Base-by-base conservation (phyloP, 2,329 filamentous ascomycete species). In the Zarea fungicola region DNA sequence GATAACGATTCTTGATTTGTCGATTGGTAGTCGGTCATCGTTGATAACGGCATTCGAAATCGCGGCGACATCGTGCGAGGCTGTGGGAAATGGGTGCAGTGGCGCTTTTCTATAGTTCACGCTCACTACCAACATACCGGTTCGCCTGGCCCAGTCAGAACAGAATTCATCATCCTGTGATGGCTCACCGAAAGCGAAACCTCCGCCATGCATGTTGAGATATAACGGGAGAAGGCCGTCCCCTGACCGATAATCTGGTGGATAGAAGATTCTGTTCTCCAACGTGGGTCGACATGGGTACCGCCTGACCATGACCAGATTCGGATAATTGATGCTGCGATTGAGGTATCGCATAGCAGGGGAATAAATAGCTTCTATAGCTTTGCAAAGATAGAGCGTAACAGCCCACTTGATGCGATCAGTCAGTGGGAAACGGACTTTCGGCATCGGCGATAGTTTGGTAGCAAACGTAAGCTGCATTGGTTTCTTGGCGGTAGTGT, bases 101-200 rank as follows among this genome's bases (percentile, higher is more conserved):
- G 76, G 77, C 0, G 73, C 68, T 56, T 75, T 74, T 55, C 63
- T 60, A 63, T 80, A 79, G 55, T 74, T 66, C 26, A 80, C 65
- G 14, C 66, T 68, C 14, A 77, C 57, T 13, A 78, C 72, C 8
- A 77, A 60, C 50, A 72, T 62, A 44, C 58, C 56, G 45, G 70
- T 64, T 1, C 58, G 53, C 43, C 67, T 61, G 21, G 73, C 64
- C 53, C 75, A 74, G 48, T 55, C 53, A 32, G 59, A 59, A 59
- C 72, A 76, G 64, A 75, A 75, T n/a, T 56, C 55, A 58, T 77
- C 73, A 55, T 76, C 72, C 36, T 71, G 60, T 41, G 60, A 50
- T 1, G 74, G 67, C 18, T 66, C 56, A 58, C 71, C 68, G 36
- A 78, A 23, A 23, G 65, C 63, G 56, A 75, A 29, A 7, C 26